Base-by-base conservation (phyloP, 768 basidiomycete genomes). In the Leccinum rimulosum region DNA sequence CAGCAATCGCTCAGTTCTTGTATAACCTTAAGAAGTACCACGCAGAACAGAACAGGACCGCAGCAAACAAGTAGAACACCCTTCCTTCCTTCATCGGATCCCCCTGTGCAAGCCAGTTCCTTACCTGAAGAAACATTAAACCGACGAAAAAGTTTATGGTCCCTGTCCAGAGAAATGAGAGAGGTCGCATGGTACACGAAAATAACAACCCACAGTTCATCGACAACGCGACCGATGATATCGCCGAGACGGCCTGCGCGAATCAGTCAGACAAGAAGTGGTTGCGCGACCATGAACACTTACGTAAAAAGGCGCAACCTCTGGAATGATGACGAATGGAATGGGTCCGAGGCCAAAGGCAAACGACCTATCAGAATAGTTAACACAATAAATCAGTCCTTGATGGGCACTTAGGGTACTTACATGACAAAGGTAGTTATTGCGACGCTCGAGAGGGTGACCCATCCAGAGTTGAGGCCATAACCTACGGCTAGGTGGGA, bases 271-370 rank as follows among this genome's bases (percentile, higher is more conserved):
- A 66, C 9, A 35, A 47, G 27, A 15, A 3, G 14, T 9, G 12
- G 55, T 31, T 36, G 45, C 55, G 22, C 4, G 25, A 54, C 45
- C 22, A 52, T 45, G 43, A 10, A 12, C 49, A 78, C 90, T 61
- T 71, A 89, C 93, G 66, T 89, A 82, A 52, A 82, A 73, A 2
- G 93, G 93, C 3, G 94, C 88, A 22, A 97, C 85, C 68, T 98
- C 95, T 15, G 94, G 86, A 33, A 96, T 86, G 72, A 98, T 87
- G 40, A 98, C 85, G 68, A 95, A 98, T 0, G 96, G 95, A 35
- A 98, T 76, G 2, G 96, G 95, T 1, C 96, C 96, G 17, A 98
- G 80, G 2, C 95, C 96, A 35, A 89, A 74, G 2, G 95, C 91
- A 73, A 95, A 98, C 1, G 91, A 89, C 74, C 91, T 91, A 58